Percentiles rank a stretch among this genome's conserved stretches.
Evolutionary conservation across 495 filamentous ascomycete species (phyloP).

Genomic region (Lentithecium fluviatile): DNA sequence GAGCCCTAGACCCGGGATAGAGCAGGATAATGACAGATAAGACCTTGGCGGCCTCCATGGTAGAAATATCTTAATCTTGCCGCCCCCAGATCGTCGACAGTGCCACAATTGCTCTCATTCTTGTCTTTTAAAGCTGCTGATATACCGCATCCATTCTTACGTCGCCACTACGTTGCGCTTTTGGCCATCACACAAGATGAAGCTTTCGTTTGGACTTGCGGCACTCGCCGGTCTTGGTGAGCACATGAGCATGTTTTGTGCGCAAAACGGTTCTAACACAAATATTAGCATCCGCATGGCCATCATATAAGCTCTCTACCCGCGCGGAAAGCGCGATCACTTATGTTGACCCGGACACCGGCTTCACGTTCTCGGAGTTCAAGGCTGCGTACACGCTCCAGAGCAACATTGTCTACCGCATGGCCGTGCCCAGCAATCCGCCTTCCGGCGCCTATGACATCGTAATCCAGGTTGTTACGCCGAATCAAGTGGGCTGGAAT

Average conservation of each 20-base stretch:
- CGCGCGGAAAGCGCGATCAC: neutral
- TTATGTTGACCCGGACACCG: constrained; percentile 49
- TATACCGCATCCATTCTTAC: constrained; percentile 8
- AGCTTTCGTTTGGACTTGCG: constrained; percentile 4
- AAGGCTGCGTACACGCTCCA: constrained; percentile 44
- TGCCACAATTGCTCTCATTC: constrained; percentile 16
- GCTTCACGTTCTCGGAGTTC: constrained; percentile 51
- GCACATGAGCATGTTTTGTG: neutral
- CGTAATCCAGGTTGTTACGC: constrained; percentile 50
- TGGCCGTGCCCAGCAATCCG: constrained; percentile 51
- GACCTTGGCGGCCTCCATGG: constrained; percentile 21
- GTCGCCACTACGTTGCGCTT: constrained; percentile 9
- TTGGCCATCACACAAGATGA: constrained; percentile 18
- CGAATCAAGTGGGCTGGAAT: constrained; percentile 47
- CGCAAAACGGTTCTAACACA: neutral
- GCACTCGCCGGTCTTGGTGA: constrained; percentile 16
- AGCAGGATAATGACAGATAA: constrained; percentile 30
- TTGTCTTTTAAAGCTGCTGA: neutral
- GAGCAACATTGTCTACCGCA: constrained; percentile 43
- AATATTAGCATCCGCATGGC: constrained; percentile 5
- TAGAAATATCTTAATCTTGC: constrained; percentile 33
- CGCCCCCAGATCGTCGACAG: constrained; percentile 11
- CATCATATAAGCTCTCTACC: neutral
- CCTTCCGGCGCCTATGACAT: constrained; percentile 47
- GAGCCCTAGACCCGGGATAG: constrained; percentile 26